Percentiles rank a stretch among this genome's conserved stretches.
Evolutionary conservation across 2,329 filamentous ascomycete species (phyloP).

Genomic region (Claviceps fusiformis): DNA sequence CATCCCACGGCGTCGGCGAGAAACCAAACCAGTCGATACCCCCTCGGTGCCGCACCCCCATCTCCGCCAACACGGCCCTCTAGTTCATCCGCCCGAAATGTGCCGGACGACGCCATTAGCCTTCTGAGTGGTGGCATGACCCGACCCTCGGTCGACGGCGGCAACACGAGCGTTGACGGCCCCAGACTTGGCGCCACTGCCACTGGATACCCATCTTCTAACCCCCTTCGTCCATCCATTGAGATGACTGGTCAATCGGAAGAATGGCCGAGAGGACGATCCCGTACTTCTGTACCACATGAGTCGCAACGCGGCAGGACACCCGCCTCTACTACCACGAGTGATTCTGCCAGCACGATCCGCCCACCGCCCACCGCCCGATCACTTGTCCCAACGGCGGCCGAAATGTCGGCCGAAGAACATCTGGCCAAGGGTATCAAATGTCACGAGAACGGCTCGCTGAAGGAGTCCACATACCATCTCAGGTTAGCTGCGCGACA

Average conservation of each 20-base stretch:
- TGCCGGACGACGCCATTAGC: constrained; percentile 24
- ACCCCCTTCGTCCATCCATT: constrained; percentile 28
- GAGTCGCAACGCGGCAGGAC: constrained; percentile 29
- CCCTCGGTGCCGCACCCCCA: constrained; percentile 38
- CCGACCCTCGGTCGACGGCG: constrained; percentile 35
- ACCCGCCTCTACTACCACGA: constrained; percentile 35
- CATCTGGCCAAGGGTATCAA: constrained; percentile 84
- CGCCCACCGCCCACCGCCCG: constrained; percentile 25
- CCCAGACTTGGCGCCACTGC: constrained; percentile 17
- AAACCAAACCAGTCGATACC: constrained; percentile 27
- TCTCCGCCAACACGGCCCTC: constrained; percentile 48
- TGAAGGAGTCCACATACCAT: constrained; percentile 94
- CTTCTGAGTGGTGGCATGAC: constrained; percentile 18
- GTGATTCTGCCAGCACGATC: constrained; percentile 41
- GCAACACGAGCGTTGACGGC: constrained; percentile 36
- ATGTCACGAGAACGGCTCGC: constrained; percentile 72
- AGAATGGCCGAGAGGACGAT: constrained; percentile 33
- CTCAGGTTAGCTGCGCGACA: constrained; percentile 76
- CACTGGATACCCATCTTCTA: constrained; percentile 29
- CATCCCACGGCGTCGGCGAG: constrained; percentile 30
- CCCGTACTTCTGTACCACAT: constrained; percentile 23
- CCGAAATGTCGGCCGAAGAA: constrained; percentile 69
- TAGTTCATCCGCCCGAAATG: constrained; percentile 33
- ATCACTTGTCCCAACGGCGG: constrained; percentile 39
- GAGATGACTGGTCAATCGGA: constrained; percentile 32